phyloP scores from a whole-genome alignment of 805 yeast genomes.

The Metschnikowia kofuensis region DNA sequence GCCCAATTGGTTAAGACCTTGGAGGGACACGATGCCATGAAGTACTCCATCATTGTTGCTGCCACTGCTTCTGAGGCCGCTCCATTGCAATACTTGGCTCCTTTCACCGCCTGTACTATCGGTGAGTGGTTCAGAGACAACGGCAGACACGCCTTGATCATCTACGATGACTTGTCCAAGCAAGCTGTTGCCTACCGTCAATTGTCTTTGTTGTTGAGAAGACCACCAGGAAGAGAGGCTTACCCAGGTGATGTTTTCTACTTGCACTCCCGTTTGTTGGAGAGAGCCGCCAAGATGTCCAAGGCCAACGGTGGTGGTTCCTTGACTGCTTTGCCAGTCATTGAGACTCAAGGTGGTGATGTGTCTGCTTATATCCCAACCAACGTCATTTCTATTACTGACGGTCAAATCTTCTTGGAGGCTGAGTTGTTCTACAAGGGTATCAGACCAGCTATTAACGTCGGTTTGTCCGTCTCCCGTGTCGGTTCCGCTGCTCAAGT shows the following conservation, averaged over 20 bases:
- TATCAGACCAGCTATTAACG: constrained; percentile 99
- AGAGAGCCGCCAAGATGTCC: constrained; percentile 97
- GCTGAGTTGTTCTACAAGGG: constrained; percentile 99
- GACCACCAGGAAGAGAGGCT: constrained; percentile 97
- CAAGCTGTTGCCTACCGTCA: constrained; percentile 99
- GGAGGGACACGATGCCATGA: constrained; percentile 96
- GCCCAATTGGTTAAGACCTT: constrained; percentile 99
- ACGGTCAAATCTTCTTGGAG: constrained; percentile 98
- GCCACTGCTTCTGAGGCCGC: constrained; percentile 99
- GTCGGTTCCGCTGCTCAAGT: constrained; percentile 99
- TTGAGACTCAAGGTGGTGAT: constrained; percentile 99
- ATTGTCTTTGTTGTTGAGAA: constrained; percentile 93
- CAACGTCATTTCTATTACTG: constrained; percentile 93
- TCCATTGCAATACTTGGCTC: constrained; percentile 99
- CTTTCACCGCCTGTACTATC: constrained; percentile 99
- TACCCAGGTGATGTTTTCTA: constrained; percentile 97
- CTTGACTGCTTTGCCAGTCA: constrained; percentile 92
- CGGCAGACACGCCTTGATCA: constrained; percentile 94
- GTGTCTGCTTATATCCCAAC: constrained; percentile 97
- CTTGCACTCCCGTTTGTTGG: constrained; percentile 91
- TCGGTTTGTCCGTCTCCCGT: constrained; percentile 99
- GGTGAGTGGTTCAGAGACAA: constrained; percentile 99
- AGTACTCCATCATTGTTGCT: constrained; percentile 96
- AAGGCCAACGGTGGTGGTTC: constrained; percentile 89
- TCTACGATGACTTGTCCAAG: constrained; percentile 97